A percentile compares a stretch with the other conserved stretches of the same genome.
These are phyloP conservation scores for Byssoonygena ceratinophila DNA, from an alignment of 2,329 filamentous ascomycete genomes.

Conservation along the genomic window DNA sequence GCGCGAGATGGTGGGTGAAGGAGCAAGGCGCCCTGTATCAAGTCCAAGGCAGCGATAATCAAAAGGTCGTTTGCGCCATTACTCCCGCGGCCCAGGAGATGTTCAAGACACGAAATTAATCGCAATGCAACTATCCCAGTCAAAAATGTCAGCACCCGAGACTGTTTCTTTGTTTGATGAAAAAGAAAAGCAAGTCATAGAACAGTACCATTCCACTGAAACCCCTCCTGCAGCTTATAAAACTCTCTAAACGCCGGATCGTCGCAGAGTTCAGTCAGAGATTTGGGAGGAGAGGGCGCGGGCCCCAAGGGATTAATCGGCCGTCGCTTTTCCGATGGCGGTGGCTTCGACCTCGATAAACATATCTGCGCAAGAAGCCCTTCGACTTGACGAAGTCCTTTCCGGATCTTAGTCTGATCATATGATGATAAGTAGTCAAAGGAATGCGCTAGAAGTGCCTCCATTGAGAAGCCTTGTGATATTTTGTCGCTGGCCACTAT, in stretches of 20 bases:
- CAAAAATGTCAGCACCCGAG: background rate
- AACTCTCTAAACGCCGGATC: conserved; percentile 92
- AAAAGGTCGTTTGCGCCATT: conserved; percentile 77
- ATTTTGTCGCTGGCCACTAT: too few species aligned
- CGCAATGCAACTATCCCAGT: conserved; percentile 58
- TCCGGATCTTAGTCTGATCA: conserved; percentile 79
- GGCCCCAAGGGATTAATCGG: conserved; percentile 34
- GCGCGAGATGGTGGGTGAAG: conserved; percentile 82
- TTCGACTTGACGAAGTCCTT: conserved; percentile 88
- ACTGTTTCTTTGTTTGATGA: background rate
- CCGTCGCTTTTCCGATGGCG: conserved; percentile 32
- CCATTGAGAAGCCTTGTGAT: conserved; percentile 65
- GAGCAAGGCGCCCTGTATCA: conserved; percentile 78
- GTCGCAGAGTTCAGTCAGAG: conserved; percentile 57
- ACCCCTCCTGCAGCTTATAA: conserved; percentile 91
- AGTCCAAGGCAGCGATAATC: conserved; percentile 75
- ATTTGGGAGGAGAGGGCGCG: conserved; percentile 45
- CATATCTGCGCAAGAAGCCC: conserved; percentile 90
- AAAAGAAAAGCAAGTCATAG: background rate
- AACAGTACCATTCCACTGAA: conserved; percentile 79
- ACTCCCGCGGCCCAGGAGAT: conserved; percentile 69
- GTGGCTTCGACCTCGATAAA: conserved; percentile 46
- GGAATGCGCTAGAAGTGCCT: conserved; percentile 78
- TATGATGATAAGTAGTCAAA: conserved; percentile 96
- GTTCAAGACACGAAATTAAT: conserved; percentile 73